Evolutionary conservation across 228 moss, liverwort and hornwort genomes (phyloP).

Genomic region (Sphagnum magellanicum): DNA sequence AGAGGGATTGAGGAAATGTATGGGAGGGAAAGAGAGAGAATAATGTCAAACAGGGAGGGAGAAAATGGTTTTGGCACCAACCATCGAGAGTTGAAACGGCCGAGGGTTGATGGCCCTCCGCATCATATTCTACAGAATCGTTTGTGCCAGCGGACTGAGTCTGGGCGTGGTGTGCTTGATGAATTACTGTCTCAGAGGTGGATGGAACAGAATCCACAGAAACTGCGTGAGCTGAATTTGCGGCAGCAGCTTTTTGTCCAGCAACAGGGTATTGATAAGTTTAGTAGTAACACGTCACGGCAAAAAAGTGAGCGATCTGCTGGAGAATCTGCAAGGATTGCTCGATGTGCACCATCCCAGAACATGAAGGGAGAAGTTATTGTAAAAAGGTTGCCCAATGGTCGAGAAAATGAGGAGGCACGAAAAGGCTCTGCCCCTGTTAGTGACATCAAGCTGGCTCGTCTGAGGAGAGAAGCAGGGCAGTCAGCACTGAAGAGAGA

Average conservation of each 20-base stretch:
- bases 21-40: slow-evolving; percentile 29
- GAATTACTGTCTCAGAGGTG: slow-evolving; percentile 31
- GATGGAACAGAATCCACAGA: slow-evolving; percentile 50
- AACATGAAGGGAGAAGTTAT: slow-evolving; percentile 23
- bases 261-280: slow-evolving; percentile 32
- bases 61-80: slow-evolving; percentile 23
- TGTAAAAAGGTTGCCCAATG: slow-evolving; percentile 11
- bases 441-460: background rate
- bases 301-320: slow-evolving; percentile 22
- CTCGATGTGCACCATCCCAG: slow-evolving; percentile 27
- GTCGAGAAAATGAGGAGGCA: slow-evolving; percentile 10
- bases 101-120: slow-evolving; percentile 41
- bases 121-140: slow-evolving; percentile 26
- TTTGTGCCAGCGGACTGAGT: slow-evolving; percentile 30
- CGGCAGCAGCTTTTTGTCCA: slow-evolving; percentile 53
- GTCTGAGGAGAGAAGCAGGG: slow-evolving; percentile 2
- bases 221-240: slow-evolving; percentile 46
- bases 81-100: slow-evolving; percentile 29
- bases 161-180: slow-evolving; percentile 16
- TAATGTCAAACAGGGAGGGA: slow-evolving; percentile 27
- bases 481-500: slow-evolving; percentile 12
- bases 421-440: slow-evolving; percentile 8
- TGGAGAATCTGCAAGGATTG: slow-evolving; percentile 29
- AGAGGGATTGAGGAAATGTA: slow-evolving; percentile 20
- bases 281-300: slow-evolving; percentile 6